Percentiles rank a stretch among this genome's conserved stretches.
These are phyloP conservation scores for Sphagnum fallax DNA, from an alignment of 228 moss, liverwort and hornwort species.

Conservation along the genomic window DNA sequence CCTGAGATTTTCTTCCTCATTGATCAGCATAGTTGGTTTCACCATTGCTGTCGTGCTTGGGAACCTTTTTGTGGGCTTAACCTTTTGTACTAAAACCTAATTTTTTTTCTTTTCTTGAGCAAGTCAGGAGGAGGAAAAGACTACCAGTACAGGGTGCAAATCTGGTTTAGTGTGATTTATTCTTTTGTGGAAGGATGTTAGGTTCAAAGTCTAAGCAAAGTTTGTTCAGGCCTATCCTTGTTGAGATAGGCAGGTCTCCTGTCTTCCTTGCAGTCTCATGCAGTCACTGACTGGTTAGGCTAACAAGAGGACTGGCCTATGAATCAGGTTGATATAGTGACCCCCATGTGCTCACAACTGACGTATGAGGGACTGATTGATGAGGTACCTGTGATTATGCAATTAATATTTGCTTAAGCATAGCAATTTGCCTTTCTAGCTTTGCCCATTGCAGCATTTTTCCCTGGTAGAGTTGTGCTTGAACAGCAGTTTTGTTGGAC, in stretches of 20 bases:
- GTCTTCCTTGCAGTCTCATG: not conserved
- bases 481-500: constrained; percentile 3
- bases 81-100: too few relatives aligned
- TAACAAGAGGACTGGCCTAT: constrained; percentile 11
- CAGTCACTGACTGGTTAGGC: not conserved
- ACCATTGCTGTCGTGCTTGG: too few relatives aligned
- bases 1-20: constrained; percentile 88
- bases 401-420: not conserved
- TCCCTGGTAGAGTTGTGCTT: too few relatives aligned
- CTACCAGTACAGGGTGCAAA: too few relatives aligned
- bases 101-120: too few relatives aligned
- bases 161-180: too few relatives aligned
- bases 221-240: too few relatives aligned
- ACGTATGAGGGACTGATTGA: constrained; percentile 97
- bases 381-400: constrained; percentile 39
- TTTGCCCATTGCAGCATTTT: too few relatives aligned
- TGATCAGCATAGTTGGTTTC: not conserved
- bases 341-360: constrained; percentile 98
- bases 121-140: too few relatives aligned
- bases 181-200: too few relatives aligned
- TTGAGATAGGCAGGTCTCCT: not conserved
- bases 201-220: too few relatives aligned
- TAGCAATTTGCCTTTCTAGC: not conserved
- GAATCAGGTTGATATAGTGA: constrained; percentile 80
- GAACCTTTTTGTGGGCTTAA: too few relatives aligned